Percentiles rank a stretch among this genome's conserved stretches.
Evolutionary conservation across 2,329 filamentous ascomycete genomes (phyloP).

Genomic region (Pseudogymnoascus sp.): DNA sequence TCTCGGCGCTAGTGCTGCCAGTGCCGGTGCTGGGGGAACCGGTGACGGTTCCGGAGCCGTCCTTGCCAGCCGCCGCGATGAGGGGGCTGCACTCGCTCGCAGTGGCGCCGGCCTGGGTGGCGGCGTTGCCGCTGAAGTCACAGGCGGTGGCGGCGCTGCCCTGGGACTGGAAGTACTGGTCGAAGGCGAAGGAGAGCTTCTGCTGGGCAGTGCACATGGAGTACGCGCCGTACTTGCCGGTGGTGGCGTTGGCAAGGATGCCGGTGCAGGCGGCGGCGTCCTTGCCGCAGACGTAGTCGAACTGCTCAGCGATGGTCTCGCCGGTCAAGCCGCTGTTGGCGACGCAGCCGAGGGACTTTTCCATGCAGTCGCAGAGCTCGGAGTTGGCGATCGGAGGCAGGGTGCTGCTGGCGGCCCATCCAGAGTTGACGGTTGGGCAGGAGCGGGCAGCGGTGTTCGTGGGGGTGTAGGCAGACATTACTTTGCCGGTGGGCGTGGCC

Average conservation of each 20-base stretch:
- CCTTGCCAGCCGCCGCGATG: conserved; percentile 55
- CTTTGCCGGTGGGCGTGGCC: conserved; percentile 58
- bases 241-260: conserved; percentile 59
- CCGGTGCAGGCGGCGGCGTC: conserved; percentile 53
- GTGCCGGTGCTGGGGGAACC: conserved; percentile 32
- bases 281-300: conserved; percentile 63
- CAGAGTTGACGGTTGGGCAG: conserved; percentile 60
- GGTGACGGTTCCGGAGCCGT: conserved; percentile 50
- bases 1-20: conserved; percentile 20
- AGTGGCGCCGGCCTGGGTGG: conserved; percentile 40
- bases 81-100: conserved; percentile 49
- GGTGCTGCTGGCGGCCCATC: conserved; percentile 62
- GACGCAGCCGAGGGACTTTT: conserved; percentile 62
- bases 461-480: conserved; percentile 62
- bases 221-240: conserved; percentile 67
- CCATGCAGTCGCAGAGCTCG: conserved; percentile 80
- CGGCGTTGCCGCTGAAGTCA: conserved; percentile 62
- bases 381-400: conserved; percentile 80
- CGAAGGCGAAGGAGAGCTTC: conserved; percentile 67
- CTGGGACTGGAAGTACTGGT: conserved; percentile 61
- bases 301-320: conserved; percentile 59
- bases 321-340: conserved; percentile 50
- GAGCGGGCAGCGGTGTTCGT: conserved; percentile 58
- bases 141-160: conserved; percentile 53
- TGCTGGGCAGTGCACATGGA: conserved; percentile 65